Conservation (phyloP, 2,329 filamentous ascomycete species). For the Fusarium sambucinum region DNA sequence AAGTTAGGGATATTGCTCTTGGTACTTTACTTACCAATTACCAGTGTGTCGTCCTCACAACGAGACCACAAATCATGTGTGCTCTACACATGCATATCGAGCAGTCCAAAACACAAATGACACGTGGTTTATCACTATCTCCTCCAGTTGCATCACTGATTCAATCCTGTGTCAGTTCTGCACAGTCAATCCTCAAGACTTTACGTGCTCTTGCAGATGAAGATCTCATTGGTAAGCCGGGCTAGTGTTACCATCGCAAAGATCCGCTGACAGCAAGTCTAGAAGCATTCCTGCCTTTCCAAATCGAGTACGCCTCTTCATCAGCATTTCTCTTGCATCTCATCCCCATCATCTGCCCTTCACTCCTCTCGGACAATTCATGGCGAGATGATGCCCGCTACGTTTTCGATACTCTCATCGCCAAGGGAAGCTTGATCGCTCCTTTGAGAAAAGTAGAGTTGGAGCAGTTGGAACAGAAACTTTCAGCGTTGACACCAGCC, state of each 20-base stretch:
- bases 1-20: rapidly evolving
- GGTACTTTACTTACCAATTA: not conserved
- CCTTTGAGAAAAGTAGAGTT: slow-evolving; percentile 55
- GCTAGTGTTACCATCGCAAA: rapidly evolving
- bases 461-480: slow-evolving; percentile 53
- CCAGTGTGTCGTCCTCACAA: slow-evolving; percentile 49
- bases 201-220: slow-evolving; percentile 47
- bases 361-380: slow-evolving; percentile 50
- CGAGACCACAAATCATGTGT: slow-evolving; percentile 50
- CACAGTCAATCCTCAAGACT: slow-evolving; percentile 46
- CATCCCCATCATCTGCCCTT: slow-evolving; percentile 51
- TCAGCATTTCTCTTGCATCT: slow-evolving; percentile 57
- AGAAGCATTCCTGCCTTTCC: slow-evolving; percentile 56
- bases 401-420: slow-evolving; percentile 54
- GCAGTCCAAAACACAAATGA: slow-evolving; percentile 39
- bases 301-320: slow-evolving; percentile 57
- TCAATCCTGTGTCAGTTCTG: slow-evolving; percentile 49
- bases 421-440: slow-evolving; percentile 55
- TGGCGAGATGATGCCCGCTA: slow-evolving; percentile 54
- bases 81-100: slow-evolving; percentile 51
- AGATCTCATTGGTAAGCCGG: slow-evolving; percentile 46
- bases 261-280: not conserved
- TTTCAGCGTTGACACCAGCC: slow-evolving; percentile 52
- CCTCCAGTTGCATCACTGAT: slow-evolving; percentile 47
- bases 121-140: slow-evolving; percentile 37